Evolutionary conservation across 2,329 filamentous ascomycete species (phyloP).

Genomic region (Zalaria obscura): DNA sequence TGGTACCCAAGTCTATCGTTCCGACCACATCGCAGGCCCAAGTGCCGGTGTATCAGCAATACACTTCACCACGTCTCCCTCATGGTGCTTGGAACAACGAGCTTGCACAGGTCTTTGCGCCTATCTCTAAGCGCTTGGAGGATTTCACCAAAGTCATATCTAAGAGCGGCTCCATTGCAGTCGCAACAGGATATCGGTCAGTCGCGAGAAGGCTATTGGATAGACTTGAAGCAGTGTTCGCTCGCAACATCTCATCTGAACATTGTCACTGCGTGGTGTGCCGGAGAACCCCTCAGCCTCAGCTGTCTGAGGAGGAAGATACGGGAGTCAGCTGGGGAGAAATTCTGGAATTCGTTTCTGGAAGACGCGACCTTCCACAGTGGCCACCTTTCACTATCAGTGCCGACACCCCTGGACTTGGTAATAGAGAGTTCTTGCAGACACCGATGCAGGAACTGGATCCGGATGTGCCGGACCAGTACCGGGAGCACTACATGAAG

Average conservation of each 20-base stretch:
- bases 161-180: constrained; percentile 79
- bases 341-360: constrained; percentile 83
- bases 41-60: constrained; percentile 42
- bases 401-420: constrained; percentile 40
- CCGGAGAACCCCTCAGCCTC: constrained; percentile 30
- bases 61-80: constrained; percentile 32
- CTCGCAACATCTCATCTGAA: constrained; percentile 74
- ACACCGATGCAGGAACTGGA: constrained; percentile 66
- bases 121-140: constrained; percentile 69
- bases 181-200: constrained; percentile 88
- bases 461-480: constrained; percentile 87
- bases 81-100: constrained; percentile 30
- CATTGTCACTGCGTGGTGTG: constrained; percentile 83
- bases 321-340: constrained; percentile 86
- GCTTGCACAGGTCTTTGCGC: constrained; percentile 63
- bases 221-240: constrained; percentile 85
- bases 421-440: constrained; percentile 33
- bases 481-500: constrained; percentile 78
- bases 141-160: constrained; percentile 72
- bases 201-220: constrained; percentile 84
- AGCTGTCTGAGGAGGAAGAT: constrained; percentile 36
- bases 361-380: constrained; percentile 66
- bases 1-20: constrained; percentile 61
- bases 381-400: constrained; percentile 78
- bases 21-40: constrained; percentile 42